These are phyloP conservation scores for Pseudogymnoascus sp. DNA, from an alignment of 2,329 filamentous ascomycete species.

Conservation along the genomic window DNA sequence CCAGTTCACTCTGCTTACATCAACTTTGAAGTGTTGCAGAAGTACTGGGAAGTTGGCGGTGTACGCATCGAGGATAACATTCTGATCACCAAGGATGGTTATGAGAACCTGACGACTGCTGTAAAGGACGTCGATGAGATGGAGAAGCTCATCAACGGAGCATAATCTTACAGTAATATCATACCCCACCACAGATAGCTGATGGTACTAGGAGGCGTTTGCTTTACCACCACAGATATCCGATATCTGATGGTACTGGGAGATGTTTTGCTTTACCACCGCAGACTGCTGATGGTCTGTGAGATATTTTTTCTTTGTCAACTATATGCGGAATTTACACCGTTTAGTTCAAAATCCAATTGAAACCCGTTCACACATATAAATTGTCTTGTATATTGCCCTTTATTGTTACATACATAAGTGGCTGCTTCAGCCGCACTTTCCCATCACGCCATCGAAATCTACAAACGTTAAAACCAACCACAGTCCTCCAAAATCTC, in stretches of 20 bases:
- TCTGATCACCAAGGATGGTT: conserved; percentile 61
- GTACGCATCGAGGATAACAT: conserved; percentile 68
- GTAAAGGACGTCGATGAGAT: conserved; percentile 61
- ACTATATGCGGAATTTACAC: background rate
- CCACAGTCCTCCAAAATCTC: background rate
- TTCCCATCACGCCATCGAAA: background rate
- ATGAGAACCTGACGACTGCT: conserved; percentile 66
- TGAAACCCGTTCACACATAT: background rate
- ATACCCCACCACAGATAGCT: background rate
- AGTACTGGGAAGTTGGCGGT: conserved; percentile 77
- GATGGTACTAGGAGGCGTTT: background rate
- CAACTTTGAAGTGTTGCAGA: conserved; percentile 62
- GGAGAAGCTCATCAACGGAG: conserved; percentile 36
- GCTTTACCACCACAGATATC: background rate
- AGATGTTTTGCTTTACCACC: background rate
- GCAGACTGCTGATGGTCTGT: background rate
- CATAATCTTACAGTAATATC: background rate
- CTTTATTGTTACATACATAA: background rate
- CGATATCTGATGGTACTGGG: background rate
- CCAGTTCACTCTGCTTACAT: conserved; percentile 71
- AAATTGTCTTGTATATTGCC: background rate
- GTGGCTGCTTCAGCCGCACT: background rate
- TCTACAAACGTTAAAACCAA: background rate
- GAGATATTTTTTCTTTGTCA: background rate
- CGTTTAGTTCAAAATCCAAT: background rate